phyloP scores from a whole-genome alignment of 2,329 filamentous ascomycete genomes.

The Cytospora chrysosperma region DNA sequence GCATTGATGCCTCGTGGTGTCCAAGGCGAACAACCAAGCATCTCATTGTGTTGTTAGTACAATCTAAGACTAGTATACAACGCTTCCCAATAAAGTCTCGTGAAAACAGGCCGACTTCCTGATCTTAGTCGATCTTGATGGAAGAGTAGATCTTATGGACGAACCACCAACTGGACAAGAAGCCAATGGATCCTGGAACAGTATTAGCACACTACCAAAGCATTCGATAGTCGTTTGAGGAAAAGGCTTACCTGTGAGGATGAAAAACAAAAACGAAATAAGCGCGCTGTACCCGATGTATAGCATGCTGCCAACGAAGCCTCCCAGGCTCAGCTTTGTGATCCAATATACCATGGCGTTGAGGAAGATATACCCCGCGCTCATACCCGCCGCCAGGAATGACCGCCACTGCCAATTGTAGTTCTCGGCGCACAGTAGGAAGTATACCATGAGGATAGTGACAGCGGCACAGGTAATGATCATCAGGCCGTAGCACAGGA shows the following conservation, averaged over 20 bases:
- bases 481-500: slow-evolving; percentile 97
- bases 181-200: slow-evolving; percentile 81
- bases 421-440: slow-evolving; percentile 92
- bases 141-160: slow-evolving; percentile 91
- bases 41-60: slow-evolving; percentile 16
- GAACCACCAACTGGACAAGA: slow-evolving; percentile 93
- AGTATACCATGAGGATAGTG: slow-evolving; percentile 93
- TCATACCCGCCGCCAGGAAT: slow-evolving; percentile 88
- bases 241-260: slow-evolving; percentile 77
- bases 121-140: slow-evolving; percentile 88
- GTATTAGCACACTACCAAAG: slow-evolving; percentile 27
- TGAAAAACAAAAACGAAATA: slow-evolving; percentile 87
- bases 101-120: background rate
- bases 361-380: slow-evolving; percentile 85
- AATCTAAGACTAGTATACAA: slow-evolving; percentile 26
- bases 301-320: slow-evolving; percentile 80
- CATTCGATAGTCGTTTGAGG: slow-evolving; percentile 24
- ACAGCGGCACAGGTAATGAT: slow-evolving; percentile 91
- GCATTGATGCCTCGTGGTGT: background rate
- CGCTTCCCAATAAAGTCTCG: background rate
- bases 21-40: background rate
- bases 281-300: slow-evolving; percentile 92
- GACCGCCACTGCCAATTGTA: slow-evolving; percentile 99
- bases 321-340: slow-evolving; percentile 81
- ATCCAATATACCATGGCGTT: slow-evolving; percentile 91